Base-by-base conservation (phyloP, 2,329 filamentous ascomycete species). In the Nothophaeocryptopus gaeumannii region DNA sequence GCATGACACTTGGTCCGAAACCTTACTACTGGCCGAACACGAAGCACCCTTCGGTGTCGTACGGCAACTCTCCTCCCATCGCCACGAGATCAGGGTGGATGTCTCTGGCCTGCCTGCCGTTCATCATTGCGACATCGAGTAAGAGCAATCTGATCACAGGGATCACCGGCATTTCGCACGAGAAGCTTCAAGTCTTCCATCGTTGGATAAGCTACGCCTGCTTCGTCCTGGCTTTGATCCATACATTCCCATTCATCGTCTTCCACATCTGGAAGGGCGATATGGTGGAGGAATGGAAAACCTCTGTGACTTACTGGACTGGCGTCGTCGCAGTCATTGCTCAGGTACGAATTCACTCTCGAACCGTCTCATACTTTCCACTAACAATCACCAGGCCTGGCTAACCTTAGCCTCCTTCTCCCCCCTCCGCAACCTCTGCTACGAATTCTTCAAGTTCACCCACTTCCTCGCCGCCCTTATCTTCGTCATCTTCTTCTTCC, bases 381-480 rank as follows among this genome's bases (percentile, higher is more conserved):
- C 45, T 47, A 14, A 47, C 31, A 32, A 16, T 12, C 9, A 3
- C 15, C 47, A 54, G 42, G 54, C 40, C 7, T 56, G 45, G 38
- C 67, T 83, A n/a, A 82, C 79, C 1, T 70, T 82, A 39, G 72
- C 77, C 59, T 82, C 79, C 0, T 62, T 78, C 29, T 71, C 72
- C 12, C 70, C 65, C 13, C 72, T 82, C 37, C 80, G 79, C 4
- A 76, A 77, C 45, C 70, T 74, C 0, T 77, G 69, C 55, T 83
- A 84, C 60, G 81, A 84, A 55, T 78, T 81, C 59, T 84, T 84
- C 75, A 83, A 83, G 56, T 71, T 71, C 3, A 75, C 77, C 0
- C 81, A 84, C 58, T 74, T 78, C 51, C 49, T 79, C 14, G 73
- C 74, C 3, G 79, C 75, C 0, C 54, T 78, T 3, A 57, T 81